A percentile compares a stretch with the other conserved stretches of the same genome.
phyloP scores from a whole-genome alignment of 1,139 yeast genomes.

The Geotrichum bryndzae region DNA sequence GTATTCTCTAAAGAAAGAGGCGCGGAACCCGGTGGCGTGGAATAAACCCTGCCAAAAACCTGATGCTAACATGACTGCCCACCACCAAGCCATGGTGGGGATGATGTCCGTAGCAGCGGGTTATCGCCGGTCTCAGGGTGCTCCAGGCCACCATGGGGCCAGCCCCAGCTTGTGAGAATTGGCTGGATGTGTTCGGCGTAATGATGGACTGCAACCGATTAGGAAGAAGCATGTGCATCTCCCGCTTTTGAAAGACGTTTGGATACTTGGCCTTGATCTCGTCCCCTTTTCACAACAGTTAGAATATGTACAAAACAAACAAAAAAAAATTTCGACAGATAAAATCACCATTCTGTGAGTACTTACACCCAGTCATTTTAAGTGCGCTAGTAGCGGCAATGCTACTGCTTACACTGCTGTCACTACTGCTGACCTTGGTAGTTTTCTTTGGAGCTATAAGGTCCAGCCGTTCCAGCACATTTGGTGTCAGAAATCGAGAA shows the following conservation, averaged over 20 bases:
- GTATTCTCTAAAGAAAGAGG: too few species aligned
- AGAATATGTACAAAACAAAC: neutral
- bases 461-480: neutral
- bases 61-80: too few species aligned
- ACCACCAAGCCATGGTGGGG: too few species aligned
- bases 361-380: neutral
- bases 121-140: too few species aligned
- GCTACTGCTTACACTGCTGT: neutral
- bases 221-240: neutral
- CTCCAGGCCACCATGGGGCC: too few species aligned
- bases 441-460: neutral
- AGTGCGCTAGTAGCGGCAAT: neutral
- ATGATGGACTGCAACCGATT: neutral
- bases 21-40: too few species aligned
- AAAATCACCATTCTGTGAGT: neutral
- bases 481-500: constrained; percentile 2
- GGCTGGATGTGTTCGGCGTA: too few species aligned
- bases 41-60: too few species aligned
- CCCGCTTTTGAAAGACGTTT: neutral
- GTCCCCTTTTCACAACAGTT: neutral
- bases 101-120: too few species aligned
- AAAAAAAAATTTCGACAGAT: neutral
- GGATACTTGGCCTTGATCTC: neutral
- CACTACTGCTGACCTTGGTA: neutral
- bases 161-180: too few species aligned